Base-by-base conservation (phyloP, 2,329 filamentous ascomycete species). In the Exophiala viscosa region DNA sequence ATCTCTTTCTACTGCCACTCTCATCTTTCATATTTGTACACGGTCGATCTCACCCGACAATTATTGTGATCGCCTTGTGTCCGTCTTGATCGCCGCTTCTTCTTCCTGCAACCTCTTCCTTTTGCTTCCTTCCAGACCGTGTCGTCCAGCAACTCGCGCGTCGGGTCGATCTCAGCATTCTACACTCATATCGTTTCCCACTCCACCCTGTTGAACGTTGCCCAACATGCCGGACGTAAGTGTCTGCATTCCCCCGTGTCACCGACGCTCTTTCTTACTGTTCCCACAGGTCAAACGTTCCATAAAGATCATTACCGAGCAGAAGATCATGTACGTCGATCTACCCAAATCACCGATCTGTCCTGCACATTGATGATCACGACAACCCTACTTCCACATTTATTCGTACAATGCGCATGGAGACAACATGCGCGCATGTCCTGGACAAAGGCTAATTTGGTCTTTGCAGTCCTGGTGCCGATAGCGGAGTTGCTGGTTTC, bases 231-330 rank as follows among this genome's bases (percentile, higher is more conserved):
- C 57, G 38, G 57, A 59, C 54, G 57, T 59, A 50, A 52, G 57
- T 57, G 32, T 35, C 34, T 15, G n/a, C 5, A 35, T 40, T 23
- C 17, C 9, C 11, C 11, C 17, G 33, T 35, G 31, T 31, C 14
- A 5, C 14, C 7, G 11, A 10, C n/a, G 11, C 8, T 7, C n/a
- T 33, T 13, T 33, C 38, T 53, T 5, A 54, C 36, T 18, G 15
- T 20, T 17, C 28, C 13, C 38, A 47, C 63, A 88, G 84, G 74
- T 86, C 66, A 87, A 96, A 81, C 84, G 93, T 67, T 88, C 84
- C 67, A 80, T 99, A 73, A 95, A 92, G 82, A 83, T 99, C 75
- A 81, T 96, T 63, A 97, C 93, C 46, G 86, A 93, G 76, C 92
- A 97, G 73, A 82, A 85, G 69, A 82, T 90, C 73, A 88, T 90